Evolutionary conservation across 495 filamentous ascomycete genomes (phyloP).

Genomic region (Pseudevernia furfuracea): DNA sequence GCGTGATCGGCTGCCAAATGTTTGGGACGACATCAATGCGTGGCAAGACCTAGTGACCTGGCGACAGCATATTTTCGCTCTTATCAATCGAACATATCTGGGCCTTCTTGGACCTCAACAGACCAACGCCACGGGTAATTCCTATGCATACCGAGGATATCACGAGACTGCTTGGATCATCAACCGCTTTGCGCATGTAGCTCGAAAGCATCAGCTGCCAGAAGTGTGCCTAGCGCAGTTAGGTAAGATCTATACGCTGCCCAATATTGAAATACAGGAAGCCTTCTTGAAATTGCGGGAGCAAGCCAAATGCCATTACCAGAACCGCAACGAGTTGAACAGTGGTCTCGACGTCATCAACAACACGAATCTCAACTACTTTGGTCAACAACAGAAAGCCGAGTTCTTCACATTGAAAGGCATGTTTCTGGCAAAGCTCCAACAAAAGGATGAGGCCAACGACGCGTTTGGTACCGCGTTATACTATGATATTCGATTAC

Average conservation of each 20-base stretch:
- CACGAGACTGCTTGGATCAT: conserved; percentile 99
- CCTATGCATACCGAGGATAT: conserved; percentile 92
- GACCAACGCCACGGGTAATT: conserved; percentile 71
- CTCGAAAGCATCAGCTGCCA: conserved; percentile 90
- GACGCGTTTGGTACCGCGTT: conserved; percentile 89
- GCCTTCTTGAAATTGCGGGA: conserved; percentile 95
- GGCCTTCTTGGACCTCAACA: conserved; percentile 72
- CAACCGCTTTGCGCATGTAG: conserved; percentile 96
- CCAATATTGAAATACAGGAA: conserved; percentile 99
- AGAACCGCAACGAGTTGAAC: conserved; percentile 82
- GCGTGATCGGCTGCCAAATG: conserved; percentile 91
- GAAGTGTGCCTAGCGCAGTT: conserved; percentile 96
- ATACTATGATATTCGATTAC: conserved; percentile 87
- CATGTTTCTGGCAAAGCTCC: conserved; percentile 95
- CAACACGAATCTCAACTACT: conserved; percentile 98
- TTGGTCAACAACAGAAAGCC: conserved; percentile 89
- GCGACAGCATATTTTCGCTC: conserved; percentile 96
- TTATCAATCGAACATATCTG: conserved; percentile 93
- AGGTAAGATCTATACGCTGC: conserved; percentile 94
- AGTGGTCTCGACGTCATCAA: conserved; percentile 97
- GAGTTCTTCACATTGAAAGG: conserved; percentile 99
- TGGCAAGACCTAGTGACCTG: conserved; percentile 99
- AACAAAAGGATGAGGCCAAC: conserved; percentile 80
- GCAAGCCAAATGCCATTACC: conserved; percentile 97
- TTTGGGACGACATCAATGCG: conserved; percentile 98